These are phyloP conservation scores for Lentinula aciculospora DNA, from an alignment of 768 basidiomycete species.

Conservation along the genomic window DNA sequence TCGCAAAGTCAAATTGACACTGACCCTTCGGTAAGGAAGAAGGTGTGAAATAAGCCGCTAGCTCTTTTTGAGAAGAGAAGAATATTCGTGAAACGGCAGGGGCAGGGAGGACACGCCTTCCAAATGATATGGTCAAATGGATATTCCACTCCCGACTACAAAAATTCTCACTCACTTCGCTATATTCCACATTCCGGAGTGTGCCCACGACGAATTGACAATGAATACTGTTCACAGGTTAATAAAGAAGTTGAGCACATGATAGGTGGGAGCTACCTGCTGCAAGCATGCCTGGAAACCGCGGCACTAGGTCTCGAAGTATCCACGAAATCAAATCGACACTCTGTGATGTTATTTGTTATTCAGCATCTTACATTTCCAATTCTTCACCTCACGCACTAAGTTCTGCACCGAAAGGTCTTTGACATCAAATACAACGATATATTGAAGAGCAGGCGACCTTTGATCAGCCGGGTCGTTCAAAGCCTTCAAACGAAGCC, in stretches of 20 bases:
- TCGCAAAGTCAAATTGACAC: slow-evolving; percentile 9
- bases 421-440: slow-evolving; percentile 60
- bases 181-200: slow-evolving; percentile 62
- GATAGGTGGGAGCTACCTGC: slow-evolving; percentile 40
- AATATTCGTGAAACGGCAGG: slow-evolving; percentile 57
- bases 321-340: slow-evolving; percentile 61
- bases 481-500: slow-evolving; percentile 47
- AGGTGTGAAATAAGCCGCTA: slow-evolving; percentile 49
- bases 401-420: slow-evolving; percentile 48
- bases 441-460: slow-evolving; percentile 54
- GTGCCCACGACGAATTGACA: slow-evolving; percentile 70
- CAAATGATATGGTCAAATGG: slow-evolving; percentile 7
- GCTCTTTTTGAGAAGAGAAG: slow-evolving; percentile 53
- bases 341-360: slow-evolving; percentile 30
- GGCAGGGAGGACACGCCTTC: slow-evolving; percentile 57
- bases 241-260: slow-evolving; percentile 8
- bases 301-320: slow-evolving; percentile 58
- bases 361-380: not conserved
- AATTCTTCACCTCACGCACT: slow-evolving; percentile 27
- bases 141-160: not conserved
- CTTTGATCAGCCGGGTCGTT: slow-evolving; percentile 26
- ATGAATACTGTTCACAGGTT: slow-evolving; percentile 47
- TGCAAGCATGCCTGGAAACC: slow-evolving; percentile 72
- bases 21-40: slow-evolving; percentile 55
- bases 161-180: slow-evolving; percentile 38